Evolutionary conservation across 2,329 filamentous ascomycete genomes (phyloP).

Genomic region (Stachybotrys chlorohalonatus): DNA sequence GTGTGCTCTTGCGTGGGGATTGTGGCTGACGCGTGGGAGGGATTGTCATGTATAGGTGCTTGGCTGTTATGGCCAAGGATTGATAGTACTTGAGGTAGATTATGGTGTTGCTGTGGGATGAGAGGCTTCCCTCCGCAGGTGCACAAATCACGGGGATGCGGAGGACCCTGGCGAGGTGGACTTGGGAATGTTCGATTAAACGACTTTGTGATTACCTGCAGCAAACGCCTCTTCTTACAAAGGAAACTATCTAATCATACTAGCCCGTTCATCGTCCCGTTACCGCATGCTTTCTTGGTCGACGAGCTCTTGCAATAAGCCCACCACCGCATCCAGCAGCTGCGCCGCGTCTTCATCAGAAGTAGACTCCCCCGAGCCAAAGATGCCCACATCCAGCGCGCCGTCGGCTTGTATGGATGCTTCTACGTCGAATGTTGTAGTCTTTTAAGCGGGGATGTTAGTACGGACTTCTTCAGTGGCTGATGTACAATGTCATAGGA

Average conservation of each 20-base stretch:
- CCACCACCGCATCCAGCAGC: conserved; percentile 16
- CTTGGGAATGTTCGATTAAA: too few relatives aligned
- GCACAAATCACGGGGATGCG: too few relatives aligned
- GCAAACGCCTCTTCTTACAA: background rate
- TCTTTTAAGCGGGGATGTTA: background rate
- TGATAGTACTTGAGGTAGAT: too few relatives aligned
- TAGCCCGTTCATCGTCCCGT: background rate
- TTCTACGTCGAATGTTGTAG: conserved; percentile 29
- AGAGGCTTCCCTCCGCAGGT: too few relatives aligned
- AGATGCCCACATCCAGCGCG: conserved; percentile 29
- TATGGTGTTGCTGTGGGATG: too few relatives aligned
- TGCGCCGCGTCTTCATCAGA: conserved; percentile 13
- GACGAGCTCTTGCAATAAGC: conserved; percentile 5
- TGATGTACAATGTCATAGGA: too few relatives aligned
- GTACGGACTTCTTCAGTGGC: background rate
- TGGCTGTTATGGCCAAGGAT: too few relatives aligned
- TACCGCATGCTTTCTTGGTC: background rate
- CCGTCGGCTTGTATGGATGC: conserved; percentile 19
- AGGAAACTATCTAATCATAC: background rate
- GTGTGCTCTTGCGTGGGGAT: too few relatives aligned
- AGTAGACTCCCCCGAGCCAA: conserved; percentile 21
- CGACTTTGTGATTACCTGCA: too few relatives aligned
- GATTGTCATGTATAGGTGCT: too few relatives aligned
- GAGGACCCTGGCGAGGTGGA: too few relatives aligned
- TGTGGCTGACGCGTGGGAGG: too few relatives aligned